These are phyloP conservation scores for Crithidia sp. DNA, from an alignment of 208 protist genomes.

Conservation along the genomic window DNA sequence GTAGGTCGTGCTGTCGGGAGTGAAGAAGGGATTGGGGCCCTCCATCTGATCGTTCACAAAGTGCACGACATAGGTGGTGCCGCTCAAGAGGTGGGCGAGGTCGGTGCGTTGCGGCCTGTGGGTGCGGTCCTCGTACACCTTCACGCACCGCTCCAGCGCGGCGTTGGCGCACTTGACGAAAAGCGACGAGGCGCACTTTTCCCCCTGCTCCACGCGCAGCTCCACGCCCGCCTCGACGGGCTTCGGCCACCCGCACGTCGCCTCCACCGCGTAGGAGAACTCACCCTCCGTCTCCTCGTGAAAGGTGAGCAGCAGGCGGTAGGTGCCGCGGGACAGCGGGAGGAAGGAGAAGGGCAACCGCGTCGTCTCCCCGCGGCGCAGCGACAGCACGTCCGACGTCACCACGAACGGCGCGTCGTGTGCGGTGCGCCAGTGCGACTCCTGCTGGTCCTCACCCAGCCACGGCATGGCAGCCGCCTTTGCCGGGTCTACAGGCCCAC, in stretches of 20 bases:
- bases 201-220: slow-evolving; percentile 76
- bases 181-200: slow-evolving; percentile 46
- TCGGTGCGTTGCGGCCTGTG: slow-evolving; percentile 36
- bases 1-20: slow-evolving; percentile 29
- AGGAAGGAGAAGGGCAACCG: slow-evolving; percentile 83
- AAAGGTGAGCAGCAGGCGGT: slow-evolving; percentile 82
- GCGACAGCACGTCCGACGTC: slow-evolving; percentile 69
- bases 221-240: slow-evolving; percentile 47
- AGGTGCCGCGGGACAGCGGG: slow-evolving; percentile 79
- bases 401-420: slow-evolving; percentile 65
- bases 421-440: slow-evolving; percentile 24
- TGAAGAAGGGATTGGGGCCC: slow-evolving; percentile 89
- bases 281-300: slow-evolving; percentile 89
- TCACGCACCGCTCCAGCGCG: slow-evolving; percentile 72
- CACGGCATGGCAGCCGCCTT: slow-evolving; percentile 18
- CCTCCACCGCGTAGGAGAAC: slow-evolving; percentile 86
- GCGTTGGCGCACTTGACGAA: slow-evolving; percentile 58
- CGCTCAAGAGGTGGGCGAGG: slow-evolving; percentile 23
- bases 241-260: slow-evolving; percentile 60
- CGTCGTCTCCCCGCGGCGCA: slow-evolving; percentile 67
- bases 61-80: slow-evolving; percentile 51
- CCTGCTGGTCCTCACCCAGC: slow-evolving; percentile 7
- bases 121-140: slow-evolving; percentile 70
- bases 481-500: neutral
- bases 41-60: slow-evolving; percentile 78